A percentile compares a stretch with the other conserved stretches of the same genome.
Conservation (phyloP, 495 filamentous ascomycete species). For the Astrothelium macrocarpum region DNA sequence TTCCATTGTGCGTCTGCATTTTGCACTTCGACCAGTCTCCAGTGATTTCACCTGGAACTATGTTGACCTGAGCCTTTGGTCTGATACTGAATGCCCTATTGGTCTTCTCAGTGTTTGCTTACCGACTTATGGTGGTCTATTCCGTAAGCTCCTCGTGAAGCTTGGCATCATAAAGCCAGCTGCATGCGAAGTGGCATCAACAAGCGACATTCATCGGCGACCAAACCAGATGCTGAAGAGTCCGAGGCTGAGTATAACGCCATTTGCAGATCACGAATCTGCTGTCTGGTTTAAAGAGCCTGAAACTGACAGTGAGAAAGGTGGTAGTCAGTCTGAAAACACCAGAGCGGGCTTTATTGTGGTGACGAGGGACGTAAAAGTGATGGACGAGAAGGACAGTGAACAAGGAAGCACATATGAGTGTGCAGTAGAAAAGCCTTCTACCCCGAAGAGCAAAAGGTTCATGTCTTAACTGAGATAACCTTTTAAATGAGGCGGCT, state of each 20-base stretch:
- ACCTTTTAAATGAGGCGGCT: too few relatives aligned
- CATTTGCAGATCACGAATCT: not conserved
- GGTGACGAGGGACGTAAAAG: not conserved
- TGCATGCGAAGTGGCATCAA: not conserved
- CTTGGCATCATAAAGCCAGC: not conserved
- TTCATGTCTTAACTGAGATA: not conserved
- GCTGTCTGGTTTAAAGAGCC: not conserved
- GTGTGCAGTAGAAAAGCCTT: not conserved
- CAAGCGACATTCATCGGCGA: not conserved
- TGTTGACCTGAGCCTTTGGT: constrained; percentile 2
- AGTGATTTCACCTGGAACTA: constrained; percentile 4
- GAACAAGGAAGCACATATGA: not conserved
- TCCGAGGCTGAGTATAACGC: not conserved
- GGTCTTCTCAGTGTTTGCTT: not conserved
- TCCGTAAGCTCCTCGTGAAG: not conserved
- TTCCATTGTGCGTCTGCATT: not conserved
- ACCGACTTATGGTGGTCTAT: not conserved
- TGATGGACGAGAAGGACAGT: not conserved
- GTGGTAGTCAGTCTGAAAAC: not conserved
- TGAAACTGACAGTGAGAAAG: not conserved
- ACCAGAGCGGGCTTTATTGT: not conserved
- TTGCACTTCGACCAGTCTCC: not conserved
- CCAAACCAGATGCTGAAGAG: not conserved
- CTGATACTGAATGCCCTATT: not conserved
- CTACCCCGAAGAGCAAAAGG: not conserved